Base-by-base conservation (phyloP, 768 basidiomycete genomes). In the Pleurotus platypus region DNA sequence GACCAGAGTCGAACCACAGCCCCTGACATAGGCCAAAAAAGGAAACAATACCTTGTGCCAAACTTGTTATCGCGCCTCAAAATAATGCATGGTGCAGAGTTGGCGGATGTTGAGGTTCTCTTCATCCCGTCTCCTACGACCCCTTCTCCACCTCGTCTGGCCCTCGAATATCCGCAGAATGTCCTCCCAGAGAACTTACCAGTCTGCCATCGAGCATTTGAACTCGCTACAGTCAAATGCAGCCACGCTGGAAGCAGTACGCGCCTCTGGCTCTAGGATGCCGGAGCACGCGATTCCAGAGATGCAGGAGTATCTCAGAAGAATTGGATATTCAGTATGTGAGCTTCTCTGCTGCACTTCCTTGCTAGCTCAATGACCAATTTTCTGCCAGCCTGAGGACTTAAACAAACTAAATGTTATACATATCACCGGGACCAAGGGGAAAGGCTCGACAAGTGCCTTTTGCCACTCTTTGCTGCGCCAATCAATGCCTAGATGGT, bases 381-480 rank as follows among this genome's bases (percentile, higher is more conserved):
- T 57, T 27, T 13, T 7, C 39, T 57, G 43, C 46, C 64, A 97
- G 94, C 81, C 90, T 42, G 77, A 83, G 57, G 87, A 95, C 61
- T 79, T 99, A 43, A 94, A 98, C 67, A 72, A 74, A 20, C 77
- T 99, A 55, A 96, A 98, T 70, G 93, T 96, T 57, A 83, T 98
- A 47, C 96, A 99, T 75, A 86, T 99, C 62, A 95, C 96, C 7
- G 96, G 96, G 3, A 98, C 97, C 3, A 99, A 99, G 73, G 96
- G 96, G 35, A 99, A 99, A 70, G 96, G 96, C 5, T 98, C 96
- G 2, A 94, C 97, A 1, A 92, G 91, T 61, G 96, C 97, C 6
- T 98, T 98, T 65, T 82, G 84, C 3, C 89, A 94, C 64, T 91
- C 90, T 8, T 86, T 98, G 54, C 75, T 98, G 49, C 83, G 92